Evolutionary conservation across 2,329 filamentous ascomycete genomes (phyloP), one percentile per base, ranked within the genome.

Genomic region (Colletotrichum plurivorum): DNA sequence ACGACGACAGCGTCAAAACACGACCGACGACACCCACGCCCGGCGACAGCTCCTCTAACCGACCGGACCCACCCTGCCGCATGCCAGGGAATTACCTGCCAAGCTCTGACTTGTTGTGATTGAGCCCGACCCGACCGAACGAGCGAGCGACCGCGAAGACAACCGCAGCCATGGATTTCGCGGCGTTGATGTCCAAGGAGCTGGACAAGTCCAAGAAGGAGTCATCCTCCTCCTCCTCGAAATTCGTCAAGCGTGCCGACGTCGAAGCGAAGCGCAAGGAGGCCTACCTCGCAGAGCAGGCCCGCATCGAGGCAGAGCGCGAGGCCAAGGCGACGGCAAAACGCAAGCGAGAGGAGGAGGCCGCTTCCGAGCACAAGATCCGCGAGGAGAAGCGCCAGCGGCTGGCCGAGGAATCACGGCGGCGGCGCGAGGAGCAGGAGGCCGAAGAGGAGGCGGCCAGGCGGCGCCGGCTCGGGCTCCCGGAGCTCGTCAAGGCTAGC

Each of bases 151-250:
- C 65, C 52, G 46, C 48, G 31, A 54, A 27, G n/a, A 13, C 51
- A 49, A 22, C 36, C 13, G 58, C 71, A 77, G 85, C 71, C 73
- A 99, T 99, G 96, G 95, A 99, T 81, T 99, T 99, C 84, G 94
- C 94, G 70, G 89, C 94, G 43, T 85, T 99, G 55, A 97, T 99
- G 94, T 90, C 93, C 76, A 93, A 94, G 78, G 94, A 97, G 81
- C 96, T 99, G 76, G 90, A 93, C 76, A 97, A 96, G 80, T 87
- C 91, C 73, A 94, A 94, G 80, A 43, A 55, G n/a, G 22, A 48
- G 41, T 46, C 62, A 2, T 73, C 81, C 49, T 73, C 82, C 49
- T 73, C 82, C 60, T 71, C 80, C 43, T 91, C 92, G 76, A 97
- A 97, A 81, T 98, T 94, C 79, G 82, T 94, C 71, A 94, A 94